Base-by-base conservation (phyloP, 2,329 filamentous ascomycete genomes). In the Phialophora chinensis region DNA sequence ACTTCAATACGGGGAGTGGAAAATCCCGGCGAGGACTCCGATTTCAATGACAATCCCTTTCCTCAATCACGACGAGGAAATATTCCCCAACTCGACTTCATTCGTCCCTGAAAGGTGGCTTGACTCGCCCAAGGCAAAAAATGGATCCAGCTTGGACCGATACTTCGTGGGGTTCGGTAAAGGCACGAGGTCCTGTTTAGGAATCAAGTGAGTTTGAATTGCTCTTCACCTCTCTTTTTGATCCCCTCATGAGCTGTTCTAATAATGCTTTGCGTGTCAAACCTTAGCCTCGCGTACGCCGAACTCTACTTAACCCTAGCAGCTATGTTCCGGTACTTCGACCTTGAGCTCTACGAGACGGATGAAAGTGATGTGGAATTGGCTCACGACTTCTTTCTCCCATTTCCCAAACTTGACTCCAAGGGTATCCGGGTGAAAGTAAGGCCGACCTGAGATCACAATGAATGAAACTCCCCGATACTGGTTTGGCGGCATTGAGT, bases 161-260 rank as follows among this genome's bases (percentile, higher is more conserved):
- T 75, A 77, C 54, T 73, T 80, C 50, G 75, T 80, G 12, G 70
- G 78, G 0, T 80, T 79, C 65, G 75, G 77, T 12, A 76, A 76
- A 27, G 77, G 77, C 4, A 72, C 73, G 1, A 68, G 77, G 47
- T 72, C 74, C 60, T 79, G 77, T 66, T 66, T 77, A 33, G 77
- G 77, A 0, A 78, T 79, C 73, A 66, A 66, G 56, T 59, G 25
- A 47, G 56, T 59, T 58, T 29, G 12, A 8, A 4, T 31, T n/a
- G n/a, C 23, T 12, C 42, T 11, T 38, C 12, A 25, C 3, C 17
- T 35, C 4, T 11, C 0, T 2, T 4, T 12, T 35, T 3, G 33
- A 35, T 4, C 31, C 31, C 31, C 7, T 3, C n/a, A 11, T 35
- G 33, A 12, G 2, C 33, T 4, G 10, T 35, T 35, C 33, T 35